These are phyloP conservation scores for Ascochyta viciae-villosae DNA, from an alignment of 2,329 filamentous ascomycete species.

Conservation along the genomic window DNA sequence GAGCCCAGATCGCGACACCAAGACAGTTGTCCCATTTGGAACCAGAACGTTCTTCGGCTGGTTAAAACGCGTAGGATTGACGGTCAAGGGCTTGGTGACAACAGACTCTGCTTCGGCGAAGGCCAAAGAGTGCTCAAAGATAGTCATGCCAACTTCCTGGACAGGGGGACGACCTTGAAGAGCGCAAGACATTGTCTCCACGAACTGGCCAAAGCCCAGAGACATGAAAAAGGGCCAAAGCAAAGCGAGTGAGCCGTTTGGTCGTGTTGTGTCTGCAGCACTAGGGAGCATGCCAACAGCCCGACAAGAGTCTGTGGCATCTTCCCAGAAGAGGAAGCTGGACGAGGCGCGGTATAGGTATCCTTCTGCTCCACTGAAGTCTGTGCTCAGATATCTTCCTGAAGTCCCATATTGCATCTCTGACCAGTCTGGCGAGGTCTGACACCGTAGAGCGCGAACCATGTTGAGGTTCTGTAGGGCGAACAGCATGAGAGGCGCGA, in stretches of 20 bases:
- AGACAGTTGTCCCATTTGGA: conserved; percentile 54
- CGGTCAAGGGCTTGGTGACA: conserved; percentile 78
- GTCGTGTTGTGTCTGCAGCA: conserved; percentile 59
- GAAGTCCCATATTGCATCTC: conserved; percentile 56
- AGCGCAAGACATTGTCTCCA: conserved; percentile 87
- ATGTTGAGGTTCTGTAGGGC: conserved; percentile 70
- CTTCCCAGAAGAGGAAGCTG: conserved; percentile 73
- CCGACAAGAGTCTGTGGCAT: conserved; percentile 76
- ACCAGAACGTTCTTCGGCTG: conserved; percentile 49
- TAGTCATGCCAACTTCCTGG: conserved; percentile 92
- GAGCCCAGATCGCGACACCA: conserved; percentile 64
- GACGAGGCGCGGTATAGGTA: conserved; percentile 77
- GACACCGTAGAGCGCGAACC: conserved; percentile 87
- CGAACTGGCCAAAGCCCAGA: conserved; percentile 77
- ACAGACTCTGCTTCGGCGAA: conserved; percentile 95
- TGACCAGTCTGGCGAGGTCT: conserved; percentile 67
- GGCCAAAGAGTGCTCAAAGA: conserved; percentile 94
- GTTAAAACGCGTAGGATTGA: conserved; percentile 66
- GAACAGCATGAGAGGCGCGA: conserved; percentile 42
- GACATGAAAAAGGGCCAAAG: conserved; percentile 79
- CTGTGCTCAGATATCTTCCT: conserved; percentile 52
- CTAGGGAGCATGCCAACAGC: conserved; percentile 73
- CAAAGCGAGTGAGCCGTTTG: conserved; percentile 78
- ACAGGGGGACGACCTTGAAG: conserved; percentile 81
- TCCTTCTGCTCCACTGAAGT: conserved; percentile 66